Percentiles rank a stretch among this genome's conserved stretches.
These are phyloP conservation scores for Verticillium alfalfae DNA, from an alignment of 2,329 filamentous ascomycete species.

Conservation along the genomic window DNA sequence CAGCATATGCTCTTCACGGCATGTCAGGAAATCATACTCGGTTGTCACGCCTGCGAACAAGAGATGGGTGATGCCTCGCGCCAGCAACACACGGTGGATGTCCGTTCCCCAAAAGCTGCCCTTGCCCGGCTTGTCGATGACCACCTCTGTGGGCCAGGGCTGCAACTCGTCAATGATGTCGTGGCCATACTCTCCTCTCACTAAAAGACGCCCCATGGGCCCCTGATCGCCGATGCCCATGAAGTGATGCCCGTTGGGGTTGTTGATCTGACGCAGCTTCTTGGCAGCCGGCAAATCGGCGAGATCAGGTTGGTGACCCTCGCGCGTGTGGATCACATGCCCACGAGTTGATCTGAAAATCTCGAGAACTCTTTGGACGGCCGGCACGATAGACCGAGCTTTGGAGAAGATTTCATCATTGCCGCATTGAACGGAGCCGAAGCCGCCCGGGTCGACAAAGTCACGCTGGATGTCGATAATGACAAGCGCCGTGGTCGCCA, in stretches of 20 bases:
- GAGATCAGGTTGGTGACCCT: constrained; percentile 46
- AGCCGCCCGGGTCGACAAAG: constrained; percentile 39
- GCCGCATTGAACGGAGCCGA: constrained; percentile 42
- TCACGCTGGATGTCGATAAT: constrained; percentile 53
- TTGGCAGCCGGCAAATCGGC: constrained; percentile 48
- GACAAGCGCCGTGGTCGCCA: constrained; percentile 40
- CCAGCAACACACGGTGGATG: constrained; percentile 45
- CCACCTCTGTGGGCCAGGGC: constrained; percentile 42
- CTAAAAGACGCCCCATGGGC: constrained; percentile 45
- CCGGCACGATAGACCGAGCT: constrained; percentile 36
- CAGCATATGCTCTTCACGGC: background rate
- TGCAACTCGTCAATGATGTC: constrained; percentile 48
- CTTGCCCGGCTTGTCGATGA: constrained; percentile 55
- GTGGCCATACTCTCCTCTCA: constrained; percentile 48
- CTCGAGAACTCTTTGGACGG: constrained; percentile 29
- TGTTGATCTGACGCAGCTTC: constrained; percentile 37
- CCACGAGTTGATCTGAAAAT: constrained; percentile 31
- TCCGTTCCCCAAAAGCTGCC: constrained; percentile 54
- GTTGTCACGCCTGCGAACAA: constrained; percentile 54
- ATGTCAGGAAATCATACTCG: constrained; percentile 25
- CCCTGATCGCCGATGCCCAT: constrained; percentile 45
- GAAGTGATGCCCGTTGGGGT: constrained; percentile 31
- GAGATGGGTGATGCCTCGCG: constrained; percentile 51
- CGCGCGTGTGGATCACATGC: constrained; percentile 42
- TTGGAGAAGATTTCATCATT: constrained; percentile 23